Base-by-base conservation (phyloP, 2,329 filamentous ascomycete genomes). In the Hypoxylon sp. region DNA sequence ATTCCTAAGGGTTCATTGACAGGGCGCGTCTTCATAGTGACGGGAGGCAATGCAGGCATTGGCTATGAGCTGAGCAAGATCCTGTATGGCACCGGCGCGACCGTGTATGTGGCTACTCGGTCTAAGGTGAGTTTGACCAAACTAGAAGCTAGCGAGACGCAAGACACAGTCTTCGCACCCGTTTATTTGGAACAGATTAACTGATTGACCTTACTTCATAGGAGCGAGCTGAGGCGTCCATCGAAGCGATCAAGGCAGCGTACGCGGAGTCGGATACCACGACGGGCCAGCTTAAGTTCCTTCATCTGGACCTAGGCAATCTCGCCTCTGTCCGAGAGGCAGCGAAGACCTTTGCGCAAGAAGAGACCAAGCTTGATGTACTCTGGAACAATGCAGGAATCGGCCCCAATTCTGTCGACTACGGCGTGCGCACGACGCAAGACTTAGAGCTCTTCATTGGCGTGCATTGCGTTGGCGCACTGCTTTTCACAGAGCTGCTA, bases 91-190 rank as follows among this genome's bases (percentile, higher is more conserved):
- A 74, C 72, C 3, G 77, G 79, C 13, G 81, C 71, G 13, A 82
- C 73, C 0, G 72, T 83, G 7, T 84, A 84, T 62, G 66, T 83
- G 41, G 78, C 79, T 6, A 75, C 73, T 2, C 75, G 80, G 35
- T 69, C 65, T 2, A 58, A 63, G 55, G 65, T 63, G 11, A 20
- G 55, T 44, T 17, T 20, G 21, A 35, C 40, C 27, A 29, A 35
- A 41, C 13, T 26, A 13, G 34, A 7, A n/a, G 26, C 21, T 20
- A 30, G 23, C 13, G 35, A 32, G 7, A 45, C 16, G 20, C 17
- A 35, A 42, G 13, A 16, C 12, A 29, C 21, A 9, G 9, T 45
- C 25, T 37, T 26, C 38, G 15, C 8, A 38, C 15, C 19, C 12
- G 2, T 30, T 31, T 25, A 46, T 30, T 30, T 23, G 23, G 20